phyloP scores from a whole-genome alignment of 208 protist species.

The Wallacemonas sp. region DNA sequence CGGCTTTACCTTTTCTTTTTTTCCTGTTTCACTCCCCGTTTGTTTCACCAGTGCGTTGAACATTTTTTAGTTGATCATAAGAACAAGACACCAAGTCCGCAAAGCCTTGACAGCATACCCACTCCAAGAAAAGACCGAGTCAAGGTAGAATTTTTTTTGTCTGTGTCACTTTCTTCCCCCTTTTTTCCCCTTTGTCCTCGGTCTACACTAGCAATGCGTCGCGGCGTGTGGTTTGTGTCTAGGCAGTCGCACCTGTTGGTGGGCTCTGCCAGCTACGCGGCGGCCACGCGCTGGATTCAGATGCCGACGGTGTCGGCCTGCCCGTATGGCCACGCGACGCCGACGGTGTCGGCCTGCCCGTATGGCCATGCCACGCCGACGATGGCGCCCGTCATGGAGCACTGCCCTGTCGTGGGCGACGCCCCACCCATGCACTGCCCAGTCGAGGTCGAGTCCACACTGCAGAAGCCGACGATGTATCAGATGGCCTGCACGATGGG shows the following conservation, averaged over 20 bases:
- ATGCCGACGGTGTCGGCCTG: slow-evolving; percentile 47
- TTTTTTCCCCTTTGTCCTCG: not conserved
- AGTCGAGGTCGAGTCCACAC: slow-evolving; percentile 32
- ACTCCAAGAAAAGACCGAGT: no score
- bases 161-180: no score
- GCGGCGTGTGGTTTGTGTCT: slow-evolving; percentile 1
- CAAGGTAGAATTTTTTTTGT: no score
- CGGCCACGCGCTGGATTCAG: slow-evolving; percentile 23
- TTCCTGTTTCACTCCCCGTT: no score
- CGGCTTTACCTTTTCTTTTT: no score
- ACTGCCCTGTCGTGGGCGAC: slow-evolving; percentile 65
- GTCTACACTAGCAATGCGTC: slow-evolving; percentile 11
- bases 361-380: slow-evolving; percentile 31
- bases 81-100: no score
- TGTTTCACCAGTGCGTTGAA: no score
- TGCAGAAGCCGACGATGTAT: slow-evolving; percentile 31
- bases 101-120: no score
- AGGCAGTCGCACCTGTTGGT: not conserved
- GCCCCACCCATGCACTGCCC: slow-evolving; percentile 50
- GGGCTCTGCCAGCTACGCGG: not conserved
- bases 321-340: slow-evolving; percentile 36
- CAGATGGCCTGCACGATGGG: slow-evolving; percentile 66
- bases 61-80: no score
- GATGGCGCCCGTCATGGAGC: slow-evolving; percentile 28
- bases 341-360: slow-evolving; percentile 50